These are phyloP conservation scores for Penicillium nordicum DNA, from an alignment of 2,329 filamentous ascomycete genomes.

Conservation along the genomic window DNA sequence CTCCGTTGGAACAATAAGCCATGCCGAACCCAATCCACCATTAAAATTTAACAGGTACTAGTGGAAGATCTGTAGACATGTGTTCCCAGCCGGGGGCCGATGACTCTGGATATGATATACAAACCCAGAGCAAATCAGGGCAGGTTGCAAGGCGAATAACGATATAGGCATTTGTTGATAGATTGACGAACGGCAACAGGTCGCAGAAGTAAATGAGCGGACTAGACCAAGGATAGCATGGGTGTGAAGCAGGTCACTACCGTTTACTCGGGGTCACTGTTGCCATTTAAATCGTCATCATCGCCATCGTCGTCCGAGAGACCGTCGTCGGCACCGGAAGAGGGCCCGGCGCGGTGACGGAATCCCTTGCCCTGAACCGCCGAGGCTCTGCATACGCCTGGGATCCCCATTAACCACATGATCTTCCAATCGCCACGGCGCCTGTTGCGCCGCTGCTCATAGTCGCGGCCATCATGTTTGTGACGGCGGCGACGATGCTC, in stretches of 20 bases:
- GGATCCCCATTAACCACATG: slow-evolving; percentile 38
- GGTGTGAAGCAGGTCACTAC: slow-evolving; percentile 57
- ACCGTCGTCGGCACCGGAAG: slow-evolving; percentile 54
- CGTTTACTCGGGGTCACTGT: slow-evolving; percentile 58
- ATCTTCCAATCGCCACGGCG: slow-evolving; percentile 32
- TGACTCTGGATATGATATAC: background rate
- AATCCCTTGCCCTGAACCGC: slow-evolving; percentile 31
- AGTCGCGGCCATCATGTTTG: slow-evolving; percentile 36
- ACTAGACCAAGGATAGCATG: slow-evolving; percentile 1
- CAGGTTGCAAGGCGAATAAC: slow-evolving; percentile 6
- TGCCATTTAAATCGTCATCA: slow-evolving; percentile 63
- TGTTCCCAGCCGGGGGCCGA: slow-evolving; percentile 1
- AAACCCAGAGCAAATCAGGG: background rate
- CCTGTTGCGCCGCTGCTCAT: slow-evolving; percentile 32
- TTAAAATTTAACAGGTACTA: slow-evolving; percentile 6
- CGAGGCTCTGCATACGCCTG: slow-evolving; percentile 44
- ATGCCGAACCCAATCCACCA: slow-evolving; percentile 8
- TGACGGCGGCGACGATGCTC: slow-evolving; percentile 39
- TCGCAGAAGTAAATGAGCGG: slow-evolving; percentile 5
- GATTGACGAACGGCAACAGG: slow-evolving; percentile 9
- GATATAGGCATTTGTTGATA: slow-evolving; percentile 8
- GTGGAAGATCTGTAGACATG: slow-evolving; percentile 9
- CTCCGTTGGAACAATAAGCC: slow-evolving; percentile 8
- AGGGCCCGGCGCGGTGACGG: slow-evolving; percentile 27
- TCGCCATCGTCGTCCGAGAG: slow-evolving; percentile 56